Conservation (phyloP, 2,329 filamentous ascomycete species). For the Calonectria naviculata region DNA sequence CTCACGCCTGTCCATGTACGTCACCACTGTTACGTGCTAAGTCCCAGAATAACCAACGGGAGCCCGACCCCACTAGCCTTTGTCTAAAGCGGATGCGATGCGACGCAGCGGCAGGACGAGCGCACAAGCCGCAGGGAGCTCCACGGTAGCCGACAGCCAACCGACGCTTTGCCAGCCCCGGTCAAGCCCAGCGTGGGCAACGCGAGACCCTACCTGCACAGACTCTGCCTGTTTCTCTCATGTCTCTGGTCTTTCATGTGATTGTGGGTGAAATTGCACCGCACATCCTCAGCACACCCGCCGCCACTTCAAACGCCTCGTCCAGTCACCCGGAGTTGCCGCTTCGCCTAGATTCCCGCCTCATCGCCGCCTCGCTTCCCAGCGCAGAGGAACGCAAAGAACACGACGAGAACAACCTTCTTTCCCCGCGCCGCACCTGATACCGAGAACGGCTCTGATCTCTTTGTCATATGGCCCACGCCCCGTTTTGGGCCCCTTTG, state of each 20-base stretch:
- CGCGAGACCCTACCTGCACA: not conserved
- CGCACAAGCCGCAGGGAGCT: not conserved
- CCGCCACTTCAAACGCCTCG: constrained; percentile 13
- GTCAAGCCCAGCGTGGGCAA: constrained; percentile 10
- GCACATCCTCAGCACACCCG: not conserved
- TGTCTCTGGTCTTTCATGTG: constrained; percentile 22
- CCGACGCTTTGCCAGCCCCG: constrained; percentile 1
- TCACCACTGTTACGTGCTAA: not conserved
- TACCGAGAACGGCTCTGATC: not conserved
- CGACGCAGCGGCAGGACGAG: constrained; percentile 7
- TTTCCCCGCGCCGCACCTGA: not conserved
- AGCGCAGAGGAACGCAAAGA: not conserved
- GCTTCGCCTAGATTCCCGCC: not conserved
- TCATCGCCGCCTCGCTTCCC: not conserved
- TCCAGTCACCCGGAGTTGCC: not conserved
- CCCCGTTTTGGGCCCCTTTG: not conserved
- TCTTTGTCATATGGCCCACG: not conserved
- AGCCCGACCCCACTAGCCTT: constrained; percentile 5
- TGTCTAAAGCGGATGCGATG: constrained; percentile 18
- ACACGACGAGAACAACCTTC: not conserved
- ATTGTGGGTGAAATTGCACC: constrained; percentile 13
- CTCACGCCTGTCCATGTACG: not conserved
- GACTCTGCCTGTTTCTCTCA: not conserved
- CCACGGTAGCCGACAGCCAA: constrained; percentile 8
- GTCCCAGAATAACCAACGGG: constrained; percentile 14